These are phyloP conservation scores for Mycena indigotica DNA, from an alignment of 768 basidiomycete genomes.

Conservation along the genomic window DNA sequence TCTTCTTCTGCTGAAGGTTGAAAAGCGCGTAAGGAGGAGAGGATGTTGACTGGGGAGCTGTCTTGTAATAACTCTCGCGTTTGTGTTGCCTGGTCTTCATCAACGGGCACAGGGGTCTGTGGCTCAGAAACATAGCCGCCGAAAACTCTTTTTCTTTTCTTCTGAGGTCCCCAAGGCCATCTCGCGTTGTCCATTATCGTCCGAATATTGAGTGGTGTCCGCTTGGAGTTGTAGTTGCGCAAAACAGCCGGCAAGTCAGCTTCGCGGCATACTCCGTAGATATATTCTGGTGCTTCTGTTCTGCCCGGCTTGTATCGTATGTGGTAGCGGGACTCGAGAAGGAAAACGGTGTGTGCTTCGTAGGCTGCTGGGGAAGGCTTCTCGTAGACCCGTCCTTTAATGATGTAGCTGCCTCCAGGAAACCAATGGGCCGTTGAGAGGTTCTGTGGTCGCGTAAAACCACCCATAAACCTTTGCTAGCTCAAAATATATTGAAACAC, in stretches of 20 bases:
- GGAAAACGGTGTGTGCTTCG: conserved; percentile 40
- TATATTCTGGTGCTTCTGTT: conserved; percentile 30
- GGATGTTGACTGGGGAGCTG: neutral
- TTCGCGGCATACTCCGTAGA: conserved; percentile 39
- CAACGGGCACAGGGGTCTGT: conserved; percentile 18
- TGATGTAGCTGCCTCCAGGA: conserved; percentile 34
- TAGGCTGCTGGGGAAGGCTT: conserved; percentile 38
- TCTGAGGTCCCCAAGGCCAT: conserved; percentile 34
- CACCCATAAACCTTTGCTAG: conserved; percentile 37
- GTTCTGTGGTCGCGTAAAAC: conserved; percentile 41
- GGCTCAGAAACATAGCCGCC: conserved; percentile 30
- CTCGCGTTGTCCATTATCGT: conserved; percentile 41
- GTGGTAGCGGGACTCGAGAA: conserved; percentile 38
- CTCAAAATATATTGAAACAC: neutral
- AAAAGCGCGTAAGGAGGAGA: neutral
- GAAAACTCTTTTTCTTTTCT: conserved; percentile 4
- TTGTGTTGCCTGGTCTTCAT: neutral
- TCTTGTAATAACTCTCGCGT: neutral
- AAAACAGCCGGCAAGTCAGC: conserved; percentile 33
- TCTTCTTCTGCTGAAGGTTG: neutral
- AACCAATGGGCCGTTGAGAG: conserved; percentile 41
- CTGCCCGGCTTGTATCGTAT: conserved; percentile 33
- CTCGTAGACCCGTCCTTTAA: conserved; percentile 29
- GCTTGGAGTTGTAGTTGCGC: conserved; percentile 32
- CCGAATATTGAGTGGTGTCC: conserved; percentile 13